These are phyloP conservation scores for Solanum hybrid DNA, from an alignment of 305 asterid species.

Conservation along the genomic window DNA sequence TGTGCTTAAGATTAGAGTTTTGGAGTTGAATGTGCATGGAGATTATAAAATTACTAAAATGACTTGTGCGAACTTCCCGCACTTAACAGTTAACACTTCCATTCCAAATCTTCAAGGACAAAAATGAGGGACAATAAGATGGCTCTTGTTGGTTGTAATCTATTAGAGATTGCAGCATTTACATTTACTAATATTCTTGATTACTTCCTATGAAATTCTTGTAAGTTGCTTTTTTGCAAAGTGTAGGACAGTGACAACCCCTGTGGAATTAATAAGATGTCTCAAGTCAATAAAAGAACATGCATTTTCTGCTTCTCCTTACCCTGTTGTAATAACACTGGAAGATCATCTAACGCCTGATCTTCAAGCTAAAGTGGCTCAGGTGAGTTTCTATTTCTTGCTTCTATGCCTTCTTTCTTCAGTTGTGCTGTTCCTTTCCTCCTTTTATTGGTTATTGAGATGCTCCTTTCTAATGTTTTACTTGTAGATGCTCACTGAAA, in stretches of 20 bases:
- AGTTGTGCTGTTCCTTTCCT: neutral
- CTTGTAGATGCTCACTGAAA: conserved; percentile 35
- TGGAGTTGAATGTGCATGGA: neutral
- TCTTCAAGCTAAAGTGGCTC: conserved; percentile 47
- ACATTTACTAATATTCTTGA: neutral
- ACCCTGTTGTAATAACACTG: conserved; percentile 41
- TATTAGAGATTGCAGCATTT: neutral
- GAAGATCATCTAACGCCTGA: conserved; percentile 45
- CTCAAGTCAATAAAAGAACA: conserved; percentile 38
- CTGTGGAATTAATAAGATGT: conserved; percentile 36
- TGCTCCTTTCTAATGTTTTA: neutral
- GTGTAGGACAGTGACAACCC: conserved; percentile 38
- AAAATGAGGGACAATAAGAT: neutral
- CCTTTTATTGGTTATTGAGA: neutral
- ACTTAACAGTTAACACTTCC: neutral
- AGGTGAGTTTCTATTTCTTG: conserved; percentile 16
- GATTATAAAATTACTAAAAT: neutral
- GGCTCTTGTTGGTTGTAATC: neutral
- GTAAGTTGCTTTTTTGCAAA: neutral
- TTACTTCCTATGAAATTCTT: neutral
- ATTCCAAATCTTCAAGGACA: neutral
- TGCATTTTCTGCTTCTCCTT: conserved; percentile 38
- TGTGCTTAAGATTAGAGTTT: neutral
- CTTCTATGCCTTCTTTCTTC: neutral
- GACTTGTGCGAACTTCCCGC: neutral